Conservation (phyloP, 352 stramenopile species). For the Globisporangium canariense region DNA sequence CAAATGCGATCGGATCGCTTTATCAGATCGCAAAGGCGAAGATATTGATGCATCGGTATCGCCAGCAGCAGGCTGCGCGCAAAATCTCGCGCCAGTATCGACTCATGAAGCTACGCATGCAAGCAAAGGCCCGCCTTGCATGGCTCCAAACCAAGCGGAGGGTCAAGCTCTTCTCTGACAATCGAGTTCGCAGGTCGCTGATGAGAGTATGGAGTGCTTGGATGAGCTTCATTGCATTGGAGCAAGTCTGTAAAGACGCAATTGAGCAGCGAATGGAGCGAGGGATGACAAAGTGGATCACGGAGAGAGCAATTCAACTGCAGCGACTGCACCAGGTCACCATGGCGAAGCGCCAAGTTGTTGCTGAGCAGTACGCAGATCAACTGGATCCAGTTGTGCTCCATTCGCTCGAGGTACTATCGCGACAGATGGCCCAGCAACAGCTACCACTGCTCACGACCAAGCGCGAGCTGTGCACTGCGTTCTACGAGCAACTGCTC, state of each 20-base stretch:
- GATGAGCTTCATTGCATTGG: neutral
- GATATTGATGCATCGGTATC: conserved; percentile 16
- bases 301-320: conserved; percentile 3
- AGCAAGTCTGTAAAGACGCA: neutral
- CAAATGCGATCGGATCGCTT: conserved; percentile 21
- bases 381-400: conserved; percentile 8
- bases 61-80: conserved; percentile 22
- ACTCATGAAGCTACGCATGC: conserved; percentile 15
- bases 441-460: neutral
- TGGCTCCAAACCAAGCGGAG: conserved; percentile 3
- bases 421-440: neutral
- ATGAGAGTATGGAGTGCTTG: neutral
- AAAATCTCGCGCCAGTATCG: conserved; percentile 27
- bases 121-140: conserved; percentile 22
- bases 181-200: conserved; percentile 13
- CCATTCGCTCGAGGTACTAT: neutral
- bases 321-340: neutral
- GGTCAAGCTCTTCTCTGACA: conserved; percentile 12
- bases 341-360: neutral
- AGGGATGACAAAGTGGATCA: conserved; percentile 18
- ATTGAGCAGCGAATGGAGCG: conserved; percentile 12
- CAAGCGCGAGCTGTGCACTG: neutral
- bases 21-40: conserved; percentile 38
- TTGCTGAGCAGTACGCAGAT: neutral
- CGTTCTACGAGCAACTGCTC: conserved; percentile 12